phyloP scores from a whole-genome alignment of 768 basidiomycete genomes.

The Agaricus blazei region DNA sequence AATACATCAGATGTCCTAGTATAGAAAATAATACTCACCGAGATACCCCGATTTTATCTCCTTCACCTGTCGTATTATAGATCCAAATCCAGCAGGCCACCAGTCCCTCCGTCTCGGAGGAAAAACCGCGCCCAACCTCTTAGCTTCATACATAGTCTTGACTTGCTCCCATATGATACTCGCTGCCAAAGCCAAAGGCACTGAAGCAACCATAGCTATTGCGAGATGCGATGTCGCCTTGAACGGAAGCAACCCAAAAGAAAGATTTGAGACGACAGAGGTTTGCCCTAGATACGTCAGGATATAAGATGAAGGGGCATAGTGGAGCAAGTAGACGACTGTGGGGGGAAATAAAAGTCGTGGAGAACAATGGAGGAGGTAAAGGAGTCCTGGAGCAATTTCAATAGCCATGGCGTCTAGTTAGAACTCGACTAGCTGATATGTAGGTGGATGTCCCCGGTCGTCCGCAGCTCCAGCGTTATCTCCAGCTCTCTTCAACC shows the following conservation, averaged over 20 bases:
- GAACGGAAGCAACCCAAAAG: not conserved
- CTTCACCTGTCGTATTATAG: conserved; percentile 11
- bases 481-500: no score
- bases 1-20: not conserved
- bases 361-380: conserved; percentile 17
- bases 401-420: conserved; percentile 10
- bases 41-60: conserved; percentile 26
- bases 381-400: conserved; percentile 21
- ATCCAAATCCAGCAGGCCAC: conserved; percentile 15
- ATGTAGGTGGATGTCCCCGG: no score
- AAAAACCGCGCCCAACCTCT: conserved; percentile 16
- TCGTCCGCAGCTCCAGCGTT: no score
- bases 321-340: conserved; percentile 12
- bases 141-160: conserved; percentile 15
- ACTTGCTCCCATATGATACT: conserved; percentile 13
- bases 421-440: no score
- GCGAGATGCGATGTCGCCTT: not conserved
- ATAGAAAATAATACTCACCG: conserved; percentile 16
- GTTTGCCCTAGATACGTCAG: not conserved
- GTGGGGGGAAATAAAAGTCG: conserved; percentile 17
- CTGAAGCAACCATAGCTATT: conserved; percentile 12
- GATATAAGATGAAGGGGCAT: not conserved
- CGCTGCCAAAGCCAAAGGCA: conserved; percentile 15
- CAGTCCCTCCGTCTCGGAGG: conserved; percentile 15
- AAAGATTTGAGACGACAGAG: not conserved